phyloP scores from a whole-genome alignment of 768 basidiomycete species.

The Rhizopogon sp. region DNA sequence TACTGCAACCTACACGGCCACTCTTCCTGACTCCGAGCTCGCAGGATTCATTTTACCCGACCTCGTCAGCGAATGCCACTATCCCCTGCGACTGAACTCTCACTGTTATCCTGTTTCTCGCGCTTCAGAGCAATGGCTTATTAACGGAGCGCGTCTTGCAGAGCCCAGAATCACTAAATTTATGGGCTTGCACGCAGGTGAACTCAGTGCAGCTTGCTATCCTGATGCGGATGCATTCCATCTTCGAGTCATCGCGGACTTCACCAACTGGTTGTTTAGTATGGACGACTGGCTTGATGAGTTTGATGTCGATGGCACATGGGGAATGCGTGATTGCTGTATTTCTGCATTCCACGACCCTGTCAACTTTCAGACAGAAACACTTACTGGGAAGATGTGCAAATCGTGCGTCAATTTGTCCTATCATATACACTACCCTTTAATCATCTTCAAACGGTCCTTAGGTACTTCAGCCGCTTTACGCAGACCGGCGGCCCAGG shows the following conservation, averaged over 20 bases:
- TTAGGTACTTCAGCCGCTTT: conserved; percentile 35
- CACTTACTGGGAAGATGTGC: conserved; percentile 25
- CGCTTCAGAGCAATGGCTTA: conserved; percentile 33
- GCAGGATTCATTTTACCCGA: conserved; percentile 34
- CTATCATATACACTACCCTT: neutral
- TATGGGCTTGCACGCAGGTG: conserved; percentile 51
- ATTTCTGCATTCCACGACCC: conserved; percentile 26
- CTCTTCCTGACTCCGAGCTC: neutral
- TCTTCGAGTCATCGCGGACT: conserved; percentile 56
- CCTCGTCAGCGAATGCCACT: conserved; percentile 34
- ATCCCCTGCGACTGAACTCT: conserved; percentile 29
- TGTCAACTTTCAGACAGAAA: conserved; percentile 20
- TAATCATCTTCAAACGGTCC: neutral
- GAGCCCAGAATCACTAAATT: conserved; percentile 26
- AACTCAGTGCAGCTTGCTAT: conserved; percentile 58
- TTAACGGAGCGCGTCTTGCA: conserved; percentile 9
- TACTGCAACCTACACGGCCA: conserved; percentile 15
- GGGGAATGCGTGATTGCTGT: conserved; percentile 25
- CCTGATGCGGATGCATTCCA: conserved; percentile 42
- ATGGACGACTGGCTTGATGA: conserved; percentile 38
- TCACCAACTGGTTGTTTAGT: conserved; percentile 37
- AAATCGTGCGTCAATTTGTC: conserved; percentile 26
- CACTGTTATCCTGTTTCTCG: conserved; percentile 30
- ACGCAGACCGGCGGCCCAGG: conserved; percentile 32
- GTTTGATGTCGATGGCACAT: conserved; percentile 24